A percentile compares a stretch with the other conserved stretches of the same genome.
Conservation (phyloP, 2,329 filamentous ascomycete species). For the Diplodia sapinea region DNA sequence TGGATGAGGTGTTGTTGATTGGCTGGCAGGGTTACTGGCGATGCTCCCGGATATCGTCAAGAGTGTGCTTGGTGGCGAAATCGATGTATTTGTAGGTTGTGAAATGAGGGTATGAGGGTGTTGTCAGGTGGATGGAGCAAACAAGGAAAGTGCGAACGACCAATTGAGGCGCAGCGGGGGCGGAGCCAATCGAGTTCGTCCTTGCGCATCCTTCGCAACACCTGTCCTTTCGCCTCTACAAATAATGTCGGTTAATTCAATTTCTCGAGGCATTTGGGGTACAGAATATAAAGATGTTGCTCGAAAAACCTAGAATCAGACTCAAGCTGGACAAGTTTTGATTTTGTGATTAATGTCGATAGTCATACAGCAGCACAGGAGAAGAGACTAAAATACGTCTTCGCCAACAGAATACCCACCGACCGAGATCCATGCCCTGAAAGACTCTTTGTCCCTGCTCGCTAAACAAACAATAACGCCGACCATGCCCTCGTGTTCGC, state of each 20-base stretch:
- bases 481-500: conserved; percentile 23
- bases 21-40: not conserved
- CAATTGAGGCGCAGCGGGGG: conserved; percentile 8
- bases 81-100: conserved; percentile 8
- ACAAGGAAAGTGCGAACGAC: conserved; percentile 4
- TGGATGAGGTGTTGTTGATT: not conserved
- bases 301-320: not conserved
- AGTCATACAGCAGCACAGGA: conserved; percentile 11
- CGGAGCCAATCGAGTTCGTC: not conserved
- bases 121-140: conserved; percentile 1
- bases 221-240: not conserved
- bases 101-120: not conserved
- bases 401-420: conserved; percentile 2
- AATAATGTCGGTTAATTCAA: not conserved
- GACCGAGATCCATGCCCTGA: not conserved
- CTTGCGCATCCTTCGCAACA: conserved; percentile 7
- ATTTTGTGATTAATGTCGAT: not conserved
- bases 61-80: not conserved
- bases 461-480: conserved; percentile 11
- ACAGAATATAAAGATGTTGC: not conserved
- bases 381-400: not conserved
- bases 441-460: not conserved
- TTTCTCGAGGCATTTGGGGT: not conserved
- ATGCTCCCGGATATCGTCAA: not conserved
- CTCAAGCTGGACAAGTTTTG: not conserved